Percentiles rank a stretch among this genome's conserved stretches.
Evolutionary conservation across 495 filamentous ascomycete genomes (phyloP).

Genomic region (Letharia columbiana): DNA sequence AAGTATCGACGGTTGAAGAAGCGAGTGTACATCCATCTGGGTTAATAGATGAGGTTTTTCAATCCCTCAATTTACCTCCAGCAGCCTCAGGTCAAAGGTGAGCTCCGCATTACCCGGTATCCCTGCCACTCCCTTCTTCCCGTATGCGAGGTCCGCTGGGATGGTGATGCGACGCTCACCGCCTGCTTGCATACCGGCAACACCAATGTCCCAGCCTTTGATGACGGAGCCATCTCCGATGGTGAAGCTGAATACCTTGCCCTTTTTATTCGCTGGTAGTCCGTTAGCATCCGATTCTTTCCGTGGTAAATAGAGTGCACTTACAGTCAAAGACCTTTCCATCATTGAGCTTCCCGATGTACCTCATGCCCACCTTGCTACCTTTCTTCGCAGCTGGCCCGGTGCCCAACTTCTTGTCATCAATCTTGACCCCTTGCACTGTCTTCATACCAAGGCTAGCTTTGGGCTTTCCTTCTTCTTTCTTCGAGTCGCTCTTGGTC

Average conservation of each 20-base stretch:
- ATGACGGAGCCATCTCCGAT: constrained; percentile 91
- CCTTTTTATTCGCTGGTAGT: constrained; percentile 82
- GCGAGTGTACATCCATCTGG: constrained; percentile 22
- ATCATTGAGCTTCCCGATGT: constrained; percentile 90
- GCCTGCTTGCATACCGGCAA: constrained; percentile 83
- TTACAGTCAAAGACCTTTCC: constrained; percentile 89
- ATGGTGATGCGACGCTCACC: constrained; percentile 88
- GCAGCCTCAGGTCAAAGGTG: constrained; percentile 85
- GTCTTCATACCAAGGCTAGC: constrained; percentile 61
- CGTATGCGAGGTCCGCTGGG: constrained; percentile 77
- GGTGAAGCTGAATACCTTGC: constrained; percentile 91
- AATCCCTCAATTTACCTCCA: constrained; percentile 50
- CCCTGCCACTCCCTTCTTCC: constrained; percentile 55
- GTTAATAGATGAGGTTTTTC: neutral
- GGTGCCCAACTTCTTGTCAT: constrained; percentile 85
- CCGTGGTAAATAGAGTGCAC: constrained; percentile 27
- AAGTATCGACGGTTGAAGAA: constrained; percentile 22
- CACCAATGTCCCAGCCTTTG: constrained; percentile 95
- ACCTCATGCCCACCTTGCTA: constrained; percentile 81
- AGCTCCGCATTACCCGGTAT: constrained; percentile 88
- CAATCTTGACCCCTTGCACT: constrained; percentile 79
- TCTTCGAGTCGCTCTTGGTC: constrained; percentile 31
- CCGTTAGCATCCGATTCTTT: neutral
- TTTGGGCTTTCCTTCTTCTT: constrained; percentile 43
- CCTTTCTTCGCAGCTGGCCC: constrained; percentile 78